A percentile compares a stretch with the other conserved stretches of the same genome.
phyloP scores from a whole-genome alignment of 2,329 filamentous ascomycete species.

The Scopulariopsis brevicaulis region DNA sequence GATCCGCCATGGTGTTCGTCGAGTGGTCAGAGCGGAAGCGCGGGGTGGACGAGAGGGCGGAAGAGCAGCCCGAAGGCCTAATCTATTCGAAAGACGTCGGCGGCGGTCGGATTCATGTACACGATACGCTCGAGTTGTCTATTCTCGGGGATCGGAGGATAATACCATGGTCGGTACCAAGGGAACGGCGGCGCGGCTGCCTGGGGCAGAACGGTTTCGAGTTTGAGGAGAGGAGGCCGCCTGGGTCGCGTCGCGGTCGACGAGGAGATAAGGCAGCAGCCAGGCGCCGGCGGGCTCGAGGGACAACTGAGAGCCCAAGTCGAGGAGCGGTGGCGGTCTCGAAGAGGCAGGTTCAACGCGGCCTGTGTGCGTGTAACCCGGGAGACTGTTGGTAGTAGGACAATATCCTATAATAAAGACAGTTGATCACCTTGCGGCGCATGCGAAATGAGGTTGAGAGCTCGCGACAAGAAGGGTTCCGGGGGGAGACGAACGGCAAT shows the following conservation, averaged over 20 bases:
- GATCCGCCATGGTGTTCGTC: constrained; percentile 7
- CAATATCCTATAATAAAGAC: not conserved
- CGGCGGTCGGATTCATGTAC: constrained; percentile 27
- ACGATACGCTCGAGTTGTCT: constrained; percentile 11
- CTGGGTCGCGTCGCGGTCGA: not conserved
- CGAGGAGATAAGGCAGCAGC: constrained; percentile 1
- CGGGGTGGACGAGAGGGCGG: not conserved
- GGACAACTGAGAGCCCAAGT: not conserved
- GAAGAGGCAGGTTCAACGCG: not conserved
- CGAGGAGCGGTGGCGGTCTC: not conserved
- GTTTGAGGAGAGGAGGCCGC: not conserved
- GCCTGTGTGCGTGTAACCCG: constrained; percentile 1
- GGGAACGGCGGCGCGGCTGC: not conserved
- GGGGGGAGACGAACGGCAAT: not conserved
- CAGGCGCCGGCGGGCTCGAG: not conserved
- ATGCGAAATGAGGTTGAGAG: not conserved
- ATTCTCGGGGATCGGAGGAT: not conserved
- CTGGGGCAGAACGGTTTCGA: not conserved
- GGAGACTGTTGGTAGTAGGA: not conserved
- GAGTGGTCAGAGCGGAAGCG: not conserved
- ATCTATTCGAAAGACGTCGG: constrained; percentile 21
- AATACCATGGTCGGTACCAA: not conserved
- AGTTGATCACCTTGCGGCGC: not conserved
- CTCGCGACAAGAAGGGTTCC: not conserved
- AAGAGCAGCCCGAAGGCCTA: constrained; percentile 22